Conservation (phyloP, 176 grass and related monocot genomes). For the Carex scoparia region DNA sequence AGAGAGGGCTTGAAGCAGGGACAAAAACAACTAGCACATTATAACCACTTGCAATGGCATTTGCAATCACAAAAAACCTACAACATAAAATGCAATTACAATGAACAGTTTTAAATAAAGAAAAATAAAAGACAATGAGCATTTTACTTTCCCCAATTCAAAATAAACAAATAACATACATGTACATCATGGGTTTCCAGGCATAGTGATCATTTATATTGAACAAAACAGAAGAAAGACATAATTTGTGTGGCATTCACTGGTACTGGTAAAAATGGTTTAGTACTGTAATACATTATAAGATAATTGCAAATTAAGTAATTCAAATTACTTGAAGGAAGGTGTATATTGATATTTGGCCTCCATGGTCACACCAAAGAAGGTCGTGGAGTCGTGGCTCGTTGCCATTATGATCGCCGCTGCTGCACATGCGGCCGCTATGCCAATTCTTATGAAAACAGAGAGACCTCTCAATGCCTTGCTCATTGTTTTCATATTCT, state of each 20-base stretch:
- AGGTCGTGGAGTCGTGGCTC: constrained; percentile 58
- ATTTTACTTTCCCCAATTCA: background rate
- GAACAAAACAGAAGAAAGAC: background rate
- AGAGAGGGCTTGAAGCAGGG: constrained; percentile 36
- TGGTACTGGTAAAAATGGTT: background rate
- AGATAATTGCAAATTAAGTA: background rate
- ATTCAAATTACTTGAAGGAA: constrained; percentile 44
- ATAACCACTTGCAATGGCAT: constrained; percentile 47
- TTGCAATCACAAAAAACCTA: constrained; percentile 80
- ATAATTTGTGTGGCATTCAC: background rate
- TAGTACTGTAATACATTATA: background rate
- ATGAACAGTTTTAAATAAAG: background rate
- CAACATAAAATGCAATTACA: background rate
- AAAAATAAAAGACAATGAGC: background rate
- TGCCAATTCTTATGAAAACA: constrained; percentile 37
- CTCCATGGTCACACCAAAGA: constrained; percentile 68
- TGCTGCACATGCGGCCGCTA: constrained; percentile 28
- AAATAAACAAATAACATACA: background rate
- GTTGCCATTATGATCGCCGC: constrained; percentile 84
- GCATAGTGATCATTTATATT: too few species aligned
- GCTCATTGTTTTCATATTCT: constrained; percentile 32
- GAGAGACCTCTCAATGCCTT: constrained; percentile 39
- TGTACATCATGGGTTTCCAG: background rate
- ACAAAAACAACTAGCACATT: constrained; percentile 47
- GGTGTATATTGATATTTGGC: constrained; percentile 90